Evolutionary conservation across 129 eudicot species (phyloP), one percentile per base, ranked within the genome.

Genomic region (Helichrysum umbraculigerum): DNA sequence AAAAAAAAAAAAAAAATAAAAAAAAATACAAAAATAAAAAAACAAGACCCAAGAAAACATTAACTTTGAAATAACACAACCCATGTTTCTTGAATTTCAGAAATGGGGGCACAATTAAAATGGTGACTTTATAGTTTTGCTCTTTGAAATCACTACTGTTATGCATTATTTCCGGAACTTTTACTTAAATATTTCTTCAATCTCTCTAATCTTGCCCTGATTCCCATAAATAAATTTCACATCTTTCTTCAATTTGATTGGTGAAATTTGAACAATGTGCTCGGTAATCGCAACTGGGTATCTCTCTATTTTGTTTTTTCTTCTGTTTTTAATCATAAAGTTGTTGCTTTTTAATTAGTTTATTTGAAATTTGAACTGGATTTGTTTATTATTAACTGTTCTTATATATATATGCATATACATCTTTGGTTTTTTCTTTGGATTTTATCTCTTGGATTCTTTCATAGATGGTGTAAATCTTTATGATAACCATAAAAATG

Each of bases 221-320:
- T 79, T 71, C 77, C 73, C 70, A 44, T 68, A 25, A 61, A 82
- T 72, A 73, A 22, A 6, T 60, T 56, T 47, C 37, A 57, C 66
- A 66, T 57, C 25, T 61, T 77, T 60, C 81, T 69, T 82, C 71
- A 58, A 62, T 62, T 73, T 70, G n/a, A 75, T 78, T 58, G 77
- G 50, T 29, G 29, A 19, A 66, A 66, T 67, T 69, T 73, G 65
- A 68, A 78, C 82, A 83, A 79, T 83, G 87, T 61, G 74, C 73
- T 70, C 73, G 69, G 32, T 68, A 79, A 79, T 85, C 73, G 72
- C 83, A 82, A 73, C 68, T 52, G 83, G 89, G 92, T 70, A 74
- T 74, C 82, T 47, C 68, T 82, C 78, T 62, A 17, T 35, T 72
- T 80, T 72, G 51, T 19, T 58, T 15, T 7, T 67, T 74, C 72